These are phyloP conservation scores for Lecanicillium sp. DNA, from an alignment of 2,329 filamentous ascomycete genomes.

Conservation along the genomic window DNA sequence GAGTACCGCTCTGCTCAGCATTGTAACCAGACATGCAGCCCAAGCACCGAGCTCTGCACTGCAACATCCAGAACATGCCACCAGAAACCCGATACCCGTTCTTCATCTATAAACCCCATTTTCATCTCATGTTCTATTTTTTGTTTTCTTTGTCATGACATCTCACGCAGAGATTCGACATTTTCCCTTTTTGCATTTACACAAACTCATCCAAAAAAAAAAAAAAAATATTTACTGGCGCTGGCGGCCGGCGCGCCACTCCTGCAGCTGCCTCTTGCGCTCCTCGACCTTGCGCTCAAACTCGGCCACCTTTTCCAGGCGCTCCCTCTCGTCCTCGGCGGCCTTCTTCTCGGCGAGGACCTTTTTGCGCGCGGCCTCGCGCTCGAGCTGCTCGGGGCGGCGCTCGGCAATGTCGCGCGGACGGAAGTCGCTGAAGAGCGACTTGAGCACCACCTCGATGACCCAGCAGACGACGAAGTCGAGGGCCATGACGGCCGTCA, in stretches of 20 bases:
- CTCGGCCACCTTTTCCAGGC: conserved; percentile 49
- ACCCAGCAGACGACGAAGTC: conserved; percentile 84
- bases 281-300: conserved; percentile 54
- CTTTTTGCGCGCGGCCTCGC: conserved; percentile 64
- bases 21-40: background rate
- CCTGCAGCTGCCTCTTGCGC: conserved; percentile 41
- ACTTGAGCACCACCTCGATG: conserved; percentile 83
- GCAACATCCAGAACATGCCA: too few relatives aligned
- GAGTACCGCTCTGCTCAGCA: background rate
- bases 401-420: conserved; percentile 90
- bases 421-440: conserved; percentile 79
- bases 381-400: conserved; percentile 76
- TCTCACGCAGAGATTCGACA: too few relatives aligned
- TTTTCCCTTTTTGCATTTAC: background rate
- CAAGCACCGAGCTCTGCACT: background rate
- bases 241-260: conserved; percentile 36
- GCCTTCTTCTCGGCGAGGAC: conserved; percentile 46
- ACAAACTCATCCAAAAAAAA: background rate
- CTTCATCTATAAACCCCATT: conserved; percentile 1
- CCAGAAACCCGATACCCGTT: too few relatives aligned
- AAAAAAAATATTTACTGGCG: background rate
- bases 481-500: conserved; percentile 77
- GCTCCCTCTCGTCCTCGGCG: conserved; percentile 45
- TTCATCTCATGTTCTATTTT: background rate
- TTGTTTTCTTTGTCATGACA: background rate